Base-by-base conservation (phyloP, 1,139 yeast species). In the Pneumocystis carinii region DNA sequence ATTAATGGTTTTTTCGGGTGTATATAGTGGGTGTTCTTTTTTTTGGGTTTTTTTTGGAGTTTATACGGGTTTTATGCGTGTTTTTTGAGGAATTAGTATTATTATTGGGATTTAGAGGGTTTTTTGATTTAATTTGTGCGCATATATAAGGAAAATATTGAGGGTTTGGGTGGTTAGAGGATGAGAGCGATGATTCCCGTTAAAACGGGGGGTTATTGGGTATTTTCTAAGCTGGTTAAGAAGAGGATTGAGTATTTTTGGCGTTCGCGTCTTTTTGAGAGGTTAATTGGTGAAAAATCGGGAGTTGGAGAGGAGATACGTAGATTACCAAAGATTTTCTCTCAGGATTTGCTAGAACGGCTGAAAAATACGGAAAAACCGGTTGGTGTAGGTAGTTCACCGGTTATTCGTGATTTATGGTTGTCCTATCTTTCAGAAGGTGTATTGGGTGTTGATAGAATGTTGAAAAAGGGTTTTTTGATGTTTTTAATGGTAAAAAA, bases 401-500 rank as follows among this genome's bases (percentile, higher is more conserved):
- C 64, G 7, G 42, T 37, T 0, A 36, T 63, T 15, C 36, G n/a
- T 36, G 63, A 57, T 39, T 59, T 63, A 15, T 58, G 57, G 48
- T 7, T 36, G 12, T 59, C 58, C 5, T 61, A 63, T 29, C 59
- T 55, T 29, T 29, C 8, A 8, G 59, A 53, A 19, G 63, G 64
- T 10, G 55, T 61, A n/a, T 7, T 8, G 6, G 61, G 60, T 8
- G n/a, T 63, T 29, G 64, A 63, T n/a, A 57, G 58, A 36, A 55
- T 57, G n/a, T 19, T 63, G 10, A 57, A 59, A 24, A 32, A 59
- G 5, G 35, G 60, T n/a, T 63, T 63, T 48, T 39, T 48, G 14
- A 55, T 60, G 5, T 63, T 36, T 61, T 62, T 59, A 12, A 61
- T 63, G 19, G 36, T 63, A 35, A 41, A 42, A 17, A 39, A 56